Evolutionary conservation across 2,329 filamentous ascomycete genomes (phyloP).

Genomic region (Chaetothyriales sp.): DNA sequence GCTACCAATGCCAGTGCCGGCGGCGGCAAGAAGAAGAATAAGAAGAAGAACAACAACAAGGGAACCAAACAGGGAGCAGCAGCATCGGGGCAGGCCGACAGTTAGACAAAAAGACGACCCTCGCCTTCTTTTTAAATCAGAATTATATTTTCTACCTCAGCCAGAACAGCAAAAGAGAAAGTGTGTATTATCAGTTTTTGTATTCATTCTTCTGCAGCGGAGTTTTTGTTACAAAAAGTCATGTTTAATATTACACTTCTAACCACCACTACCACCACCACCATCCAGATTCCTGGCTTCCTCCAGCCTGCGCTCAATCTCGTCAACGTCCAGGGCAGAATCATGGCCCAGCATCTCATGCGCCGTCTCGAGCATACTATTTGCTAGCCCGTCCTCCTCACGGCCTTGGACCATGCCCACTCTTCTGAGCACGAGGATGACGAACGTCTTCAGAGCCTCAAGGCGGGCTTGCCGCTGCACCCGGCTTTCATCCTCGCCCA

Average conservation of each 20-base stretch:
- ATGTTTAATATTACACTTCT: too few relatives aligned
- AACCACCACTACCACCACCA: background rate
- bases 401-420: slow-evolving; percentile 25
- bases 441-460: slow-evolving; percentile 28
- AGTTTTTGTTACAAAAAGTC: background rate
- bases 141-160: background rate
- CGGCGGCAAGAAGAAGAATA: slow-evolving; percentile 1
- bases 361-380: background rate
- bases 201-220: too few relatives aligned
- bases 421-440: slow-evolving; percentile 15
- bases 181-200: too few relatives aligned
- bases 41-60: slow-evolving; percentile 1
- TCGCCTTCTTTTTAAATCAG: too few relatives aligned
- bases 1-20: background rate
- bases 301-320: background rate
- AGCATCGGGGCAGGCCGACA: background rate
- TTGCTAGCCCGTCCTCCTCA: background rate
- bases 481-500: slow-evolving; percentile 22
- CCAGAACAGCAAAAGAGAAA: background rate
- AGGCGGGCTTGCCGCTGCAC: slow-evolving; percentile 25
- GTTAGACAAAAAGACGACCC: background rate
- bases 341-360: background rate
- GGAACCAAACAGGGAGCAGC: background rate
- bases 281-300: background rate
- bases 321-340: background rate